Evolutionary conservation across 2,329 filamentous ascomycete genomes (phyloP), one percentile per base, ranked within the genome.

Genomic region (Leptographium lundbergii): DNA sequence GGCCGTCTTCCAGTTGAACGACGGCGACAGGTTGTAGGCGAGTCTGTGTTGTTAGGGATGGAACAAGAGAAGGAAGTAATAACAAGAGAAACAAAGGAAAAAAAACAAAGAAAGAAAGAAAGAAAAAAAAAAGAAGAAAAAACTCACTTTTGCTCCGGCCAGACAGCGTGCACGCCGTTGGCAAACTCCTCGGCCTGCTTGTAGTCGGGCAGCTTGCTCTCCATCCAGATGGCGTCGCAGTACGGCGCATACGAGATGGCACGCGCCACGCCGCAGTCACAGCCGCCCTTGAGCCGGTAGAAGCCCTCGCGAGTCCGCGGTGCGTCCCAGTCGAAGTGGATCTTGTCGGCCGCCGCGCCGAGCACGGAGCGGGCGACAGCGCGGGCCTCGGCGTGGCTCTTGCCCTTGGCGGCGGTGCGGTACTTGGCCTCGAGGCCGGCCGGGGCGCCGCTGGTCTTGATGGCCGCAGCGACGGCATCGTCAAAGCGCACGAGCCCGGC

Each of bases 1-100:
- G 67, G 92, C 94, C 60, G 91, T 81, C 80, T 97, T 97, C 94
- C 94, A 99, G 84, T 99, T 99, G 87, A 99, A 99, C 4, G 91
- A 96, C 34, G 94, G 94, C 0, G 91, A 96, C 64, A 99, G 86
- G 80, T 99, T 99, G 80, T 99, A 99, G 6, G 94, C 88, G 61
- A 99, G 87, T 72, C 89, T 94, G 65, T 48, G 5, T 25, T 25
- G 19, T 57, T 45, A 45, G 29, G 9, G 17, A 14, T 6, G 6
- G 13, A 19, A 17, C 14, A 42, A 29, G 27, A 7, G 7, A 29
- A 29, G 7, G 32, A 42, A 19, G 39, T 39, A 13, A 9, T 17
- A 6, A 39, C 11, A 42, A 42, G 19, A 42, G 4, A 42, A 42
- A 42, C 2, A 5, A 57, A 48, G 47, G n/a, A 54, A 39, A 25